Conservation (phyloP, 2,329 filamentous ascomycete genomes). For the Xylariaceae sp. region DNA sequence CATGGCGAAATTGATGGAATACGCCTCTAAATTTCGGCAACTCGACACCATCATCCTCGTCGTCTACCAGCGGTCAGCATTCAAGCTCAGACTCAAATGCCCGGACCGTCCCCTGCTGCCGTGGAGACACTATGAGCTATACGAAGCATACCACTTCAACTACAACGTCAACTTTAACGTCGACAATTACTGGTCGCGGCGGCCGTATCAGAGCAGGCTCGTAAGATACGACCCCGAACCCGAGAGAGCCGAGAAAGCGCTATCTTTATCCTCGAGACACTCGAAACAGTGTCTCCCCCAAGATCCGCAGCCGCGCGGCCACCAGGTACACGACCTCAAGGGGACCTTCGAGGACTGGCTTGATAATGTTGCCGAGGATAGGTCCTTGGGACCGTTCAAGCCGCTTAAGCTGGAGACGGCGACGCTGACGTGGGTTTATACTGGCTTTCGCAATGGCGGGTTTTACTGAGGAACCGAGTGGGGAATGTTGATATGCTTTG, state of each 20-base stretch:
- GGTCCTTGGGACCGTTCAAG: constrained; percentile 17
- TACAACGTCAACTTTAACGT: constrained; percentile 51
- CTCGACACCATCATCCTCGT: constrained; percentile 48
- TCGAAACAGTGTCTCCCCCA: constrained; percentile 30
- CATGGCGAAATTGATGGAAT: constrained; percentile 46
- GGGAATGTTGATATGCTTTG: too few species aligned
- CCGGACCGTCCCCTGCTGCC: constrained; percentile 21
- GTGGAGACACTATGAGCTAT: constrained; percentile 44
- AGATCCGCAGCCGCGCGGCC: constrained; percentile 32
- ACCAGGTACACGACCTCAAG: constrained; percentile 36
- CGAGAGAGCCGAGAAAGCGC: constrained; percentile 22
- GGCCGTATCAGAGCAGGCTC: constrained; percentile 42
- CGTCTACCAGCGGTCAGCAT: constrained; percentile 52
- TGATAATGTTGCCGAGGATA: constrained; percentile 25
- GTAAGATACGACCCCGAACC: constrained; percentile 33
- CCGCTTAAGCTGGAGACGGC: constrained; percentile 35
- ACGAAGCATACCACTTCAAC: constrained; percentile 50
- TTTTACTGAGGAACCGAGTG: constrained; percentile 6
- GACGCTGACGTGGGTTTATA: constrained; percentile 38
- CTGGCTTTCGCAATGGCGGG: constrained; percentile 22
- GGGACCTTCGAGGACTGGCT: constrained; percentile 36
- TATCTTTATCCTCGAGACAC: constrained; percentile 13
- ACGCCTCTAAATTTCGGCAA: constrained; percentile 44
- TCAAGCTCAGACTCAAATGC: constrained; percentile 38
- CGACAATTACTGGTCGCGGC: constrained; percentile 45